Percentiles rank a stretch among this genome's conserved stretches.
Evolutionary conservation across 495 filamentous ascomycete genomes (phyloP).

Genomic region (Aspergillus funiculosus): DNA sequence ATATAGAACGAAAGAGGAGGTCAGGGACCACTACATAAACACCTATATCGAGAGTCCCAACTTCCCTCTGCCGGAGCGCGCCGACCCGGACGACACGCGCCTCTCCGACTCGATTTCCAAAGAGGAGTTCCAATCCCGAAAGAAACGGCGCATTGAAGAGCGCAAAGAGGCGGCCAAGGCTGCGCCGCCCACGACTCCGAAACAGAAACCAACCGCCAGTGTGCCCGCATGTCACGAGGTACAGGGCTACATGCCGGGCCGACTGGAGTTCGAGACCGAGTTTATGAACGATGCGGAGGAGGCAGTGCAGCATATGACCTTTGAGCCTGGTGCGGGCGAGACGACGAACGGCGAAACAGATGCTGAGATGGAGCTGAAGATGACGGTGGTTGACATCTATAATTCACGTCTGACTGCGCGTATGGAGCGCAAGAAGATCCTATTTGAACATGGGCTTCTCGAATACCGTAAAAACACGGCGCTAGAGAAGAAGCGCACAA

Average conservation of each 20-base stretch:
- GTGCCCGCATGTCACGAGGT: constrained; percentile 96
- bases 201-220: constrained; percentile 91
- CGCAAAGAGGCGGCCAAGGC: constrained; percentile 83
- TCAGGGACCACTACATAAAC: constrained; percentile 83
- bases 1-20: constrained; percentile 89
- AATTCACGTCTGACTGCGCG: constrained; percentile 85
- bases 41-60: constrained; percentile 76
- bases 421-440: constrained; percentile 92
- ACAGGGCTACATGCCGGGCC: constrained; percentile 96
- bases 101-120: constrained; percentile 72
- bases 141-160: constrained; percentile 92
- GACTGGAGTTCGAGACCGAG: constrained; percentile 95
- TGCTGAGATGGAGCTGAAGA: constrained; percentile 93
- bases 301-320: constrained; percentile 95
- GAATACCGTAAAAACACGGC: constrained; percentile 87
- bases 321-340: constrained; percentile 90
- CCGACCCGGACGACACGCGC: constrained; percentile 72
- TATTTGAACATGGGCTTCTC: constrained; percentile 89
- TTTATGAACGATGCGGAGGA: constrained; percentile 98
- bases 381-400: constrained; percentile 98
- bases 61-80: constrained; percentile 81
- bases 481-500: constrained; percentile 87
- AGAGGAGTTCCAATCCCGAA: constrained; percentile 87
- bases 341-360: constrained; percentile 82
- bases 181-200: constrained; percentile 75